Evolutionary conservation across 2,329 filamentous ascomycete genomes (phyloP).

Genomic region (Coniochaeta sp.): DNA sequence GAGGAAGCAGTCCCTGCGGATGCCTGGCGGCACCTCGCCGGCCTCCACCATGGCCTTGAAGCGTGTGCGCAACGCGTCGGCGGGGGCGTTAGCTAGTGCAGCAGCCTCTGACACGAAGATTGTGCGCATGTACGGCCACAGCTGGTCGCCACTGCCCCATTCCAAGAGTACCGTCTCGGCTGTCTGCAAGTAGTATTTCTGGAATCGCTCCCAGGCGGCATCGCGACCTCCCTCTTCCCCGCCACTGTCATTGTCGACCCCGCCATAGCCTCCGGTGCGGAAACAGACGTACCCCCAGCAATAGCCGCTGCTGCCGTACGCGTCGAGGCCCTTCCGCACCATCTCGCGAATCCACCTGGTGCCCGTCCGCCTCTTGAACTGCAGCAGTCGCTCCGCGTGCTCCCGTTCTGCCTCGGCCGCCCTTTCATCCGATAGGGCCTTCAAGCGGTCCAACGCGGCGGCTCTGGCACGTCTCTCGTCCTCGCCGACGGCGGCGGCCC

Average conservation of each 20-base stretch:
- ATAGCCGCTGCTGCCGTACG: neutral
- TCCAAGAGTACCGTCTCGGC: neutral
- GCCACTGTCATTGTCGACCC: neutral
- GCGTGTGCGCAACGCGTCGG: neutral
- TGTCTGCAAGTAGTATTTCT: neutral
- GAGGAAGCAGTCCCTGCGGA: neutral
- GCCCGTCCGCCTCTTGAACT: neutral
- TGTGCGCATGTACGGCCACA: neutral
- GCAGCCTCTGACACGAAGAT: neutral
- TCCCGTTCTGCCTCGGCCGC: neutral
- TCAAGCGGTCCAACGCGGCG: neutral
- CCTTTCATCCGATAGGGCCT: neutral
- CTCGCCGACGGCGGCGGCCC: neutral
- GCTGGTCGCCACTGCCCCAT: neutral
- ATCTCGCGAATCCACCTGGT: neutral
- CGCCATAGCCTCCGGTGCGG: neutral
- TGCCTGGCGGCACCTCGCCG: neutral
- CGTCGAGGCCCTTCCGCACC: neutral
- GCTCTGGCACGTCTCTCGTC: neutral
- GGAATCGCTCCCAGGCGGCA: neutral
- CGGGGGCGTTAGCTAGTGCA: neutral
- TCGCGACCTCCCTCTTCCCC: neutral
- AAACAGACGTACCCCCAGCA: neutral
- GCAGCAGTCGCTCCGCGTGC: neutral
- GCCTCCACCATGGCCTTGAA: neutral